Conservation (phyloP, 768 basidiomycete genomes). For the Lactifluus subvellereus region DNA sequence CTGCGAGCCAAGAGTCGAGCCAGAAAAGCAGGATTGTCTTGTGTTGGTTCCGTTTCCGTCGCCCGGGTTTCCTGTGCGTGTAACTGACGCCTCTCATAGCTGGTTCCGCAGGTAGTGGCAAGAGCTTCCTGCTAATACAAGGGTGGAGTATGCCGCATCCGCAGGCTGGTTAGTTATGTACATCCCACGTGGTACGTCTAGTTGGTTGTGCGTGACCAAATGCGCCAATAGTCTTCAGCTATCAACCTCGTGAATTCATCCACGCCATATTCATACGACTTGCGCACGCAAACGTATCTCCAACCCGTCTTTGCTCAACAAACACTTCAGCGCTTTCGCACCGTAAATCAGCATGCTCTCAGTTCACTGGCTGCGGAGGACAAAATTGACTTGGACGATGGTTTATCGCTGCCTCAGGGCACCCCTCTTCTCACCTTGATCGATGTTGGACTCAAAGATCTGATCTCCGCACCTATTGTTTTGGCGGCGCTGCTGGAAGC, state of each 20-base stretch:
- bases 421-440: slow-evolving; percentile 51
- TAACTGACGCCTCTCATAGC: slow-evolving; percentile 37
- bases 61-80: background rate
- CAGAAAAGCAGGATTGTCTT: slow-evolving; percentile 51
- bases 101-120: slow-evolving; percentile 72
- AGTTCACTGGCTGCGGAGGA: slow-evolving; percentile 37
- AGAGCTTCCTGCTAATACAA: slow-evolving; percentile 74
- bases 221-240: slow-evolving; percentile 30
- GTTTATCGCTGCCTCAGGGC: slow-evolving; percentile 41
- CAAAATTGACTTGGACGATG: slow-evolving; percentile 43
- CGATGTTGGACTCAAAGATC: slow-evolving; percentile 50
- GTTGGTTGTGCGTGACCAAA: no score
- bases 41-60: slow-evolving; percentile 42
- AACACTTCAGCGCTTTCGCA: slow-evolving; percentile 54
- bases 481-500: slow-evolving; percentile 55
- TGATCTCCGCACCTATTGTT: slow-evolving; percentile 46
- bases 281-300: slow-evolving; percentile 68
- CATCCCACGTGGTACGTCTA: slow-evolving; percentile 62
- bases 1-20: slow-evolving; percentile 46
- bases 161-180: slow-evolving; percentile 81
- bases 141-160: slow-evolving; percentile 56
- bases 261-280: slow-evolving; percentile 65
- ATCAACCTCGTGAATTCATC: slow-evolving; percentile 67
- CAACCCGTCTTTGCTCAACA: slow-evolving; percentile 63
- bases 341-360: slow-evolving; percentile 50